Evolutionary conservation across 495 filamentous ascomycete species (phyloP).

Genomic region (Podospora comata): DNA sequence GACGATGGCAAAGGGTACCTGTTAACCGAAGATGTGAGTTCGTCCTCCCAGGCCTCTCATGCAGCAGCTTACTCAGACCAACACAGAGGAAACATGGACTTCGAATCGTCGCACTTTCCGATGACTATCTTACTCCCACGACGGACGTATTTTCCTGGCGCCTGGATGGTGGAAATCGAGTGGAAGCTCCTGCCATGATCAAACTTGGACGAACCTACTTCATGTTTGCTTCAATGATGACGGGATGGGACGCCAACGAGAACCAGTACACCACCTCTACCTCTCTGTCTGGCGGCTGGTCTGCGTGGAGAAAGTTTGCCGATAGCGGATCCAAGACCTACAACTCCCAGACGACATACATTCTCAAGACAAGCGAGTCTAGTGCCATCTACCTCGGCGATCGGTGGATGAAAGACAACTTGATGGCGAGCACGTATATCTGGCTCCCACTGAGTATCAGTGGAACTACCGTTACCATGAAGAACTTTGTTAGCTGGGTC

Average conservation of each 20-base stretch:
- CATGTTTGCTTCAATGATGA: slow-evolving; percentile 42
- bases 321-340: slow-evolving; percentile 54
- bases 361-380: slow-evolving; percentile 43
- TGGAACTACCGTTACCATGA: slow-evolving; percentile 52
- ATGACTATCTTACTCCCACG: slow-evolving; percentile 45
- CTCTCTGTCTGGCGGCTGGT: slow-evolving; percentile 48
- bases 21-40: slow-evolving; percentile 57
- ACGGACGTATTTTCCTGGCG: slow-evolving; percentile 24
- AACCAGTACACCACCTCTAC: slow-evolving; percentile 50
- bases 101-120: slow-evolving; percentile 48
- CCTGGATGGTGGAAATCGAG: slow-evolving; percentile 28
- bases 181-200: slow-evolving; percentile 45
- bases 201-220: slow-evolving; percentile 39
- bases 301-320: slow-evolving; percentile 58
- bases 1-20: slow-evolving; percentile 60
- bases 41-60: no score
- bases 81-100: slow-evolving; percentile 49
- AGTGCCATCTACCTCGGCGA: slow-evolving; percentile 64
- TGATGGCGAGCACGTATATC: slow-evolving; percentile 60
- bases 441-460: slow-evolving; percentile 62
- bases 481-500: slow-evolving; percentile 54
- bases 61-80: not conserved
- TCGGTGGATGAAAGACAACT: slow-evolving; percentile 57
- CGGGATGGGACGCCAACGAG: slow-evolving; percentile 57
- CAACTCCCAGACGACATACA: slow-evolving; percentile 49